Conservation (phyloP, 2,329 filamentous ascomycete genomes). For the Exophiala spinifera region DNA sequence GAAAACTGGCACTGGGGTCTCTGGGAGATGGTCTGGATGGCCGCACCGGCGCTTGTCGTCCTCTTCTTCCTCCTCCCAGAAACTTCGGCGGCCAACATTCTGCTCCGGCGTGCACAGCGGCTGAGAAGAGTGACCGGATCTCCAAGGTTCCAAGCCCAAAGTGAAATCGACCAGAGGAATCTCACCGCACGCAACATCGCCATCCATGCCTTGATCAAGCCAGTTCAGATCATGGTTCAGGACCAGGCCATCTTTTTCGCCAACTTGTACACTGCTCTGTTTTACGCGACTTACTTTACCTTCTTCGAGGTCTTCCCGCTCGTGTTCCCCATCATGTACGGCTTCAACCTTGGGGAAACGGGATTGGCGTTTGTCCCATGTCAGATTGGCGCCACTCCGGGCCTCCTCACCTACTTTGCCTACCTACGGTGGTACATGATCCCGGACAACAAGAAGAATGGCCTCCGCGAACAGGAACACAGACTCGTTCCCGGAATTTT, state of each 20-base stretch:
- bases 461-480: conserved; percentile 43
- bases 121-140: conserved; percentile 58
- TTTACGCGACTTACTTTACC: conserved; percentile 46
- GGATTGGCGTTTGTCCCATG: conserved; percentile 61
- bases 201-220: conserved; percentile 52
- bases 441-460: conserved; percentile 48
- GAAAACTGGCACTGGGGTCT: conserved; percentile 59
- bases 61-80: conserved; percentile 64
- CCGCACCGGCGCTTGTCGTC: conserved; percentile 54
- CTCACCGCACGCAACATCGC: no score
- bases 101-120: conserved; percentile 58
- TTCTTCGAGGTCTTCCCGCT: conserved; percentile 65
- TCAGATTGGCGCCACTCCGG: conserved; percentile 55
- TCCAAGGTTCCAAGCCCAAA: conserved; percentile 46
- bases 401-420: conserved; percentile 46
- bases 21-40: conserved; percentile 60
- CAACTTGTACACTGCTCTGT: conserved; percentile 58
- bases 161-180: neutral
- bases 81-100: conserved; percentile 58
- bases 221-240: conserved; percentile 53
- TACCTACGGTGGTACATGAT: conserved; percentile 53
- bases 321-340: conserved; percentile 58
- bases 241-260: conserved; percentile 61
- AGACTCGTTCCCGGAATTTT: conserved; percentile 53
- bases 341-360: conserved; percentile 56